Evolutionary conservation across 495 filamentous ascomycete species (phyloP).

Genomic region (Penicillium robsamsonii): DNA sequence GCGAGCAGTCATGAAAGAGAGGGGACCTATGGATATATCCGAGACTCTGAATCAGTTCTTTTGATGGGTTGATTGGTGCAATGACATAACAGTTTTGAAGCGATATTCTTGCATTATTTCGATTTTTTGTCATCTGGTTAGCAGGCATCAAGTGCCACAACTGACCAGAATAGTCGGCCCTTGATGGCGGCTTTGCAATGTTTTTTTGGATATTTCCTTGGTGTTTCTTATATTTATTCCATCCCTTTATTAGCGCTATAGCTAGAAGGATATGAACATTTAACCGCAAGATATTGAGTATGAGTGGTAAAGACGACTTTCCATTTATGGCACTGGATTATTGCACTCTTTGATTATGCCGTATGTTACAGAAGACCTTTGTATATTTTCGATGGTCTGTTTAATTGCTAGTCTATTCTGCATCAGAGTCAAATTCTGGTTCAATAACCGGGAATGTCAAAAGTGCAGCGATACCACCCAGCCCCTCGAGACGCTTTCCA

Average conservation of each 20-base stretch:
- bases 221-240: too few species aligned
- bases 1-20: conserved; percentile 28
- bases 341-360: background rate
- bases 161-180: too few species aligned
- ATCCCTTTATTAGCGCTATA: too few species aligned
- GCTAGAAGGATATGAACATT: too few species aligned
- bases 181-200: too few species aligned
- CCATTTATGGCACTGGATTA: background rate
- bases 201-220: too few species aligned
- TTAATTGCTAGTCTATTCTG: conserved; percentile 10
- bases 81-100: background rate
- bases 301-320: too few species aligned
- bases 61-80: conserved; percentile 2
- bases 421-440: conserved; percentile 47
- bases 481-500: conserved; percentile 75
- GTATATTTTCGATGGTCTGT: background rate
- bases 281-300: too few species aligned
- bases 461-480: conserved; percentile 88
- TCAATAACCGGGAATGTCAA: conserved; percentile 83
- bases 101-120: background rate
- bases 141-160: background rate
- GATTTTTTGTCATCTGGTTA: background rate
- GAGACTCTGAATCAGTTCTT: conserved; percentile 27
- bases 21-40: conserved; percentile 17
- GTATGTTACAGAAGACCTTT: background rate